Base-by-base conservation (phyloP, 352 stramenopile species). In the Globisporangium emineosum region DNA sequence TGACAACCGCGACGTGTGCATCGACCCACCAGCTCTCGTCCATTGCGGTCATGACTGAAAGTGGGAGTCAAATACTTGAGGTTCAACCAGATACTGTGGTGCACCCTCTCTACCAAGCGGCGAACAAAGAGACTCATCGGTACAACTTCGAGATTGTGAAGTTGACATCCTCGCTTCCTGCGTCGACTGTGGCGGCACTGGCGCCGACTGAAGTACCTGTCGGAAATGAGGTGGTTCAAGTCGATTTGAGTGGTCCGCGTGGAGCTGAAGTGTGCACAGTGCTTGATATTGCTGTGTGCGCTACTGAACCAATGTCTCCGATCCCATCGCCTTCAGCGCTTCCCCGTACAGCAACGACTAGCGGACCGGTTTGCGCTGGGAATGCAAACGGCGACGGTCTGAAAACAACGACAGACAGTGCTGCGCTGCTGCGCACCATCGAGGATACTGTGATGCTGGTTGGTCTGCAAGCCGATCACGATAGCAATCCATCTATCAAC, bases 61-160 rank as follows among this genome's bases (percentile, higher is more conserved):
- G 33, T 10, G 33, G 33, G 33, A 40, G 9, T 40, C 33, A 15
- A 40, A 5, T 15, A 15, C 9, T 40, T 1, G 10, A 40, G n/a
- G 3, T 5, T 40, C 30, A 9, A 8, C 17, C 8, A 5, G 23
- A 49, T 5, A 61, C 30, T 1, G 58, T 47, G 58, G 23, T 50
- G 12, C 58, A 64, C 32, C 58, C 58, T 10, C 32, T 49, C 17
- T 64, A 57, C 29, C 43, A 57, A 17, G 3, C 32, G 10, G 21
- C 5, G 21, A 25, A 50, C 27, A 19, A 19, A 5, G 19, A 43
- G 17, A 9, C 29, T 9, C 33, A 42, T 17, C 25, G 17, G 8
- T 62, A 43, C 56, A n/a, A 62, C n/a, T 30, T 62, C 15, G 35
- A 40, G 27, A 53, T 62, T 25, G 35, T 62, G 13, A 42, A 30